Evolutionary conservation across 2,329 filamentous ascomycete genomes (phyloP).

Genomic region (Herpotrichia juniperi): DNA sequence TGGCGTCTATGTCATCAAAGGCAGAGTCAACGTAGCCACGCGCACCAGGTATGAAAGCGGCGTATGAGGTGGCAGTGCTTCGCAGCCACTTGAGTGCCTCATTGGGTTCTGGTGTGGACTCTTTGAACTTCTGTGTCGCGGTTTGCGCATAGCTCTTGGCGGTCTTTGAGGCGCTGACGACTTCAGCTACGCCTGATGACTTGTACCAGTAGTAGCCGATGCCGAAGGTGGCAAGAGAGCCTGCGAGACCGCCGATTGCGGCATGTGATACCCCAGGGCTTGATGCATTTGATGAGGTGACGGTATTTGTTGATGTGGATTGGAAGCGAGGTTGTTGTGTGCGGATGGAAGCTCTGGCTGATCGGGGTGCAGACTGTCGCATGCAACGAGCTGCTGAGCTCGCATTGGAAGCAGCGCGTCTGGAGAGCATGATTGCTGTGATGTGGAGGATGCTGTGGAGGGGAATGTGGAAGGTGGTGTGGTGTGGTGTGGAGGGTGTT

Average conservation of each 20-base stretch:
- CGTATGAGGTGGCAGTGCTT: constrained; percentile 71
- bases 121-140: constrained; percentile 65
- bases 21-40: constrained; percentile 70
- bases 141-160: constrained; percentile 66
- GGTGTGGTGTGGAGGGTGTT: background rate
- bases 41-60: constrained; percentile 73
- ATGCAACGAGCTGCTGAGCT: constrained; percentile 34
- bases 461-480: background rate
- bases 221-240: constrained; percentile 54
- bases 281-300: constrained; percentile 12
- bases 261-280: constrained; percentile 44
- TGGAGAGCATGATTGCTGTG: constrained; percentile 33
- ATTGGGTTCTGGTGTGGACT: constrained; percentile 68
- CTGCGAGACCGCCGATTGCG: constrained; percentile 56
- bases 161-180: constrained; percentile 58
- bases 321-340: constrained; percentile 39
- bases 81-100: constrained; percentile 71
- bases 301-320: constrained; percentile 31
- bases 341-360: constrained; percentile 33
- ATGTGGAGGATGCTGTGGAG: background rate
- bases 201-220: constrained; percentile 61
- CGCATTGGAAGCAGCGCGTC: constrained; percentile 40
- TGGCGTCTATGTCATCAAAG: constrained; percentile 73
- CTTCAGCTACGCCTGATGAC: constrained; percentile 57
- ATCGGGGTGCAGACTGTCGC: constrained; percentile 31